These are phyloP conservation scores for Xylaria sp. DNA, from an alignment of 2,329 filamentous ascomycete genomes.

Conservation along the genomic window DNA sequence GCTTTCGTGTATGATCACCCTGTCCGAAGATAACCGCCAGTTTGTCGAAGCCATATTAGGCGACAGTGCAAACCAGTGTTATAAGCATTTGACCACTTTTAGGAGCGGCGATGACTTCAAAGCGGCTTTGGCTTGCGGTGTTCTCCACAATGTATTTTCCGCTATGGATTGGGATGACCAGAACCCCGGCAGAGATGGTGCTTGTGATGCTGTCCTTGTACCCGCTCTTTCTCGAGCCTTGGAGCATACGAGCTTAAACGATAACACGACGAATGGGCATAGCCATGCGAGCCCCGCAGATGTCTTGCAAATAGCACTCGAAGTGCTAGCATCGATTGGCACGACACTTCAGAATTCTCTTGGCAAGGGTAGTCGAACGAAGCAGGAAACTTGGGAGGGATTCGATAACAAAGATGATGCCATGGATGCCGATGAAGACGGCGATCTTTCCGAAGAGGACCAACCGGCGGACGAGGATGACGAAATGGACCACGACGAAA, in stretches of 20 bases:
- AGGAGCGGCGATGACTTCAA: slow-evolving; percentile 60
- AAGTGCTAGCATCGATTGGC: slow-evolving; percentile 73
- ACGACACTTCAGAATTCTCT: slow-evolving; percentile 66
- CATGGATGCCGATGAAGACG: slow-evolving; percentile 54
- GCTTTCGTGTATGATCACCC: slow-evolving; percentile 65
- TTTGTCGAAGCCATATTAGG: slow-evolving; percentile 65
- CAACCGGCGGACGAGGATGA: slow-evolving; percentile 56
- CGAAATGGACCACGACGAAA: slow-evolving; percentile 67
- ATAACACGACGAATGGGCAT: slow-evolving; percentile 49
- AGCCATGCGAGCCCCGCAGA: slow-evolving; percentile 57
- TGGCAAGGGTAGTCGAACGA: slow-evolving; percentile 54
- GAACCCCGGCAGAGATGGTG: slow-evolving; percentile 59
- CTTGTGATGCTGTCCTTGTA: slow-evolving; percentile 63
- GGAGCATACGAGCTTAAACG: slow-evolving; percentile 50
- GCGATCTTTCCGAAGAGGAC: slow-evolving; percentile 51
- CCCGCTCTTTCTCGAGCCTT: slow-evolving; percentile 57
- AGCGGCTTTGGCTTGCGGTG: slow-evolving; percentile 67
- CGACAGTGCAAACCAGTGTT: slow-evolving; percentile 59
- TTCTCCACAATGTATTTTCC: slow-evolving; percentile 71
- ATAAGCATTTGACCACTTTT: slow-evolving; percentile 62
- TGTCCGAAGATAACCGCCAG: slow-evolving; percentile 69
- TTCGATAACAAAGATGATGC: slow-evolving; percentile 51
- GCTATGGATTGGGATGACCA: slow-evolving; percentile 64
- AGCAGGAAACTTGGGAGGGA: slow-evolving; percentile 55
- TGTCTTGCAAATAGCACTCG: slow-evolving; percentile 65